Conservation (phyloP, 192 early-diverging fungal genomes). For the Mortierella alpina region DNA sequence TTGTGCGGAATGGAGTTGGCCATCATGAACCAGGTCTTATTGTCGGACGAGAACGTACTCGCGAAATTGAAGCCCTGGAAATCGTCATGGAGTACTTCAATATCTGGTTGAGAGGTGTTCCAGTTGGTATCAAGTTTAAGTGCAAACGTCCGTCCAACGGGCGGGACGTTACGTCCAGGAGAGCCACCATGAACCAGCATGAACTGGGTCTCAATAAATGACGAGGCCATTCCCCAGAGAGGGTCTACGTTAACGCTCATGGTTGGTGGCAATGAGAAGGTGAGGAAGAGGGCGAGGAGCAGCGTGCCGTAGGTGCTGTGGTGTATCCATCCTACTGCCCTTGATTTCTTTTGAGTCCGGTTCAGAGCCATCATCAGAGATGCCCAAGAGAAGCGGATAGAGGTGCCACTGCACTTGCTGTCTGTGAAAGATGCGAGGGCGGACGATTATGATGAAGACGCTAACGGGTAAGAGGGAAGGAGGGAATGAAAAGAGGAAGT, state of each 20-base stretch:
- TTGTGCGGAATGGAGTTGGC: not conserved
- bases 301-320: too few relatives aligned
- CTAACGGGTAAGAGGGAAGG: too few relatives aligned
- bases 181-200: slow-evolving; percentile 5
- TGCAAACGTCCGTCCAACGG: not conserved
- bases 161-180: not conserved
- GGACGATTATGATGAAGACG: too few relatives aligned
- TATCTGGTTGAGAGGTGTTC: not conserved
- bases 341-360: too few relatives aligned
- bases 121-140: slow-evolving; percentile 10
- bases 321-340: too few relatives aligned
- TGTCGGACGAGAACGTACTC: not conserved
- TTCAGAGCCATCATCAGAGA: too few relatives aligned
- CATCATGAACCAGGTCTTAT: slow-evolving; percentile 1
- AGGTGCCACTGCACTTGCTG: too few relatives aligned
- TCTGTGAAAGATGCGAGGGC: too few relatives aligned
- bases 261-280: too few relatives aligned
- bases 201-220: not conserved
- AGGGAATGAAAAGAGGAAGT: too few relatives aligned
- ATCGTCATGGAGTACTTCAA: not conserved
- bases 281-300: too few relatives aligned
- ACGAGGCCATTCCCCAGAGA: not conserved
- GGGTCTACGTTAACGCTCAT: not conserved
- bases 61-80: not conserved
- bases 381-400: too few relatives aligned